A percentile compares a stretch with the other conserved stretches of the same genome.
Conservation (phyloP, 352 stramenopile species). For the Globisporangium perplexum region DNA sequence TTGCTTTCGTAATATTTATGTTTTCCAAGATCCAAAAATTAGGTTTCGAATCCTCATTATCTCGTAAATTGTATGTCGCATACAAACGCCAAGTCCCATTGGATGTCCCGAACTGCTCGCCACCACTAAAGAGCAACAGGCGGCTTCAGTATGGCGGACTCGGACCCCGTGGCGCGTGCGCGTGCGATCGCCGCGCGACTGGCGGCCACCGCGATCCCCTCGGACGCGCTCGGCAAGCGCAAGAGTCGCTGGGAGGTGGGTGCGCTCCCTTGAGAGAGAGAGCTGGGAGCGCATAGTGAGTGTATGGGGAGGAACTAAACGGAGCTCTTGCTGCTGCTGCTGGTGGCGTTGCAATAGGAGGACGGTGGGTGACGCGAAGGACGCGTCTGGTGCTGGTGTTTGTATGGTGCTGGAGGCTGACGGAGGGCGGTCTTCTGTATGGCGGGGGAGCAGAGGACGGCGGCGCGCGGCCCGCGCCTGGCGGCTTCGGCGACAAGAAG, state of each 20-base stretch:
- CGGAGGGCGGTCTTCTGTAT: no score
- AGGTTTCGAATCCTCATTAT: no score
- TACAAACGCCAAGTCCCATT: conserved; percentile 4
- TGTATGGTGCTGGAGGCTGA: no score
- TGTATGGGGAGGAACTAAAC: no score
- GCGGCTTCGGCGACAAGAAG: conserved; percentile 55
- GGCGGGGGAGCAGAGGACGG: conserved; percentile 18
- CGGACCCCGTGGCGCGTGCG: conserved; percentile 73
- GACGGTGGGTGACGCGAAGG: no score
- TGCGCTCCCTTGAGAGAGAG: conserved; percentile 18
- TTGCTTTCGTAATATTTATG: no score
- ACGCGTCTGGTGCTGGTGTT: no score
- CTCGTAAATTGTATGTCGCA: not conserved
- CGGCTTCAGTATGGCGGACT: conserved; percentile 30
- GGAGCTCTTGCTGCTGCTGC: not conserved
- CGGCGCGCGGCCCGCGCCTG: conserved; percentile 25
- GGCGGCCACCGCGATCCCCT: conserved; percentile 60
- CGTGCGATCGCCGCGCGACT: conserved; percentile 80
- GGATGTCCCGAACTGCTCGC: not conserved
- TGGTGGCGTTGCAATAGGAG: no score
- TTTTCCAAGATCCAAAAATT: not conserved
- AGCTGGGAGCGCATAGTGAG: no score
- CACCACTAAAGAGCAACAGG: not conserved
- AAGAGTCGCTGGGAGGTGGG: conserved; percentile 85
- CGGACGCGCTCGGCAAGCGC: conserved; percentile 69